These are phyloP conservation scores for Blastobotrys buckinghamii DNA, from an alignment of 1,139 yeast species.

Conservation along the genomic window DNA sequence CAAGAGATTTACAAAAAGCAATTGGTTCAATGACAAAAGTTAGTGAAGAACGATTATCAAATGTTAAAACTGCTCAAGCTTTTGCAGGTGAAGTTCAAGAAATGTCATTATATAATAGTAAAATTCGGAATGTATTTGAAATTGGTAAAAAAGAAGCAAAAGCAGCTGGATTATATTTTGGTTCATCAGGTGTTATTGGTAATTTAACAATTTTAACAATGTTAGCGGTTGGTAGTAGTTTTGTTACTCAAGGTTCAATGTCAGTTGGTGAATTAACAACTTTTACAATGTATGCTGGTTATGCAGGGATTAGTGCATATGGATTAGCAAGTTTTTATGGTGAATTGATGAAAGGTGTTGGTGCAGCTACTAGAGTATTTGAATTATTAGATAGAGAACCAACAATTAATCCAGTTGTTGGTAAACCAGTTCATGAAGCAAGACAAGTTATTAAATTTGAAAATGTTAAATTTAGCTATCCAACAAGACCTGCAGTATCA, in stretches of 20 bases:
- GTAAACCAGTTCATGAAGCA: constrained; percentile 42
- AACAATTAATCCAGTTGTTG: constrained; percentile 55
- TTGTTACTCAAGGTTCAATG: constrained; percentile 65
- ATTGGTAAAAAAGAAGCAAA: constrained; percentile 78
- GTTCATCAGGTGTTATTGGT: constrained; percentile 75
- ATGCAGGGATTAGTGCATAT: constrained; percentile 84
- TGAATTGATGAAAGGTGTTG: constrained; percentile 93
- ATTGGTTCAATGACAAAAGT: constrained; percentile 84
- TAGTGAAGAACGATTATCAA: constrained; percentile 86
- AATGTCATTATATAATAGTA: constrained; percentile 54
- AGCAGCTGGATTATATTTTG: constrained; percentile 57
- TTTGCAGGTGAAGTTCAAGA: constrained; percentile 80
- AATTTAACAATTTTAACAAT: constrained; percentile 73
- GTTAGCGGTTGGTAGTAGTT: constrained; percentile 70
- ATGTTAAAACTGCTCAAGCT: constrained; percentile 79
- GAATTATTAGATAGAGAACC: constrained; percentile 80
- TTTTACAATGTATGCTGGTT: constrained; percentile 88
- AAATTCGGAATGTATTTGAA: constrained; percentile 65
- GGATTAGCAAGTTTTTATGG: constrained; percentile 89
- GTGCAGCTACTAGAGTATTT: constrained; percentile 90
- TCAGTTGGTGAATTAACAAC: constrained; percentile 89
- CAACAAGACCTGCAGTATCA: constrained; percentile 71
- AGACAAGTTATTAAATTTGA: constrained; percentile 54
- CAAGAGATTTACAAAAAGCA: constrained; percentile 75
- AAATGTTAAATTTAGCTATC: constrained; percentile 70